Base-by-base conservation (phyloP, 495 filamentous ascomycete genomes). In the Clohesyomyces aquaticus region DNA sequence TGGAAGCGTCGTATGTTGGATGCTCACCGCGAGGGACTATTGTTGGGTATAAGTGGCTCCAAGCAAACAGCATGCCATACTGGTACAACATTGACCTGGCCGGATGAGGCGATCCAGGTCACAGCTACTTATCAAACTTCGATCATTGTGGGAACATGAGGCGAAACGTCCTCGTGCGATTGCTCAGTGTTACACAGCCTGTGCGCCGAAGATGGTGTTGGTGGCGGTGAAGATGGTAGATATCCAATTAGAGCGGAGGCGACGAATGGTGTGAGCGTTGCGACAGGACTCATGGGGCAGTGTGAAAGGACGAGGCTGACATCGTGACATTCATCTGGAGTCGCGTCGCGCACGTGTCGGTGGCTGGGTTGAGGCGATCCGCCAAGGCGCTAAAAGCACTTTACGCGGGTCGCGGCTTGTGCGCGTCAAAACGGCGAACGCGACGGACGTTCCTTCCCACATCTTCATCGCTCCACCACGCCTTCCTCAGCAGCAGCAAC, bases 341-440 rank as follows among this genome's bases (percentile, higher is more conserved):
- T 14, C 32, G 6, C 14, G 32, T 6, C 32, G 14, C 14, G 32
- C 14, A 38, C n/a, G n/a, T n/a, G 32, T 14, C 14, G 32, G 32
- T 38, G 32, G 32, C 32, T 38, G 32, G 32, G 32, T n/a, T n/a
- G n/a, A n/a, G 14, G 32, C 6, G 6, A 6, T 38, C 6, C 14
- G 32, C 32, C 32, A 38, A 38, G 32, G 32, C 32, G 32, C 16
- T n/a, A 47, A 22, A 47, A 22, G 43, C 63, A 66, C 63, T 66
- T 56, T 55, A 66, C 63, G 58, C 63, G 63, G 22, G 43, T 50
- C 61, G 61, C 54, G 63, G 10, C 26, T 60, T 22, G 48, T 47
- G 29, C 21, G 41, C 41, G 50, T 48, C n/a, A 32, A 59, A 55
- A 47, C 55, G 62, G 18, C 56, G 38, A 19, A 22, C 62, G 51